Evolutionary conservation across 345 rosid genomes (phyloP), one percentile per base, ranked within the genome.

Genomic region (Nasturtium officinale): DNA sequence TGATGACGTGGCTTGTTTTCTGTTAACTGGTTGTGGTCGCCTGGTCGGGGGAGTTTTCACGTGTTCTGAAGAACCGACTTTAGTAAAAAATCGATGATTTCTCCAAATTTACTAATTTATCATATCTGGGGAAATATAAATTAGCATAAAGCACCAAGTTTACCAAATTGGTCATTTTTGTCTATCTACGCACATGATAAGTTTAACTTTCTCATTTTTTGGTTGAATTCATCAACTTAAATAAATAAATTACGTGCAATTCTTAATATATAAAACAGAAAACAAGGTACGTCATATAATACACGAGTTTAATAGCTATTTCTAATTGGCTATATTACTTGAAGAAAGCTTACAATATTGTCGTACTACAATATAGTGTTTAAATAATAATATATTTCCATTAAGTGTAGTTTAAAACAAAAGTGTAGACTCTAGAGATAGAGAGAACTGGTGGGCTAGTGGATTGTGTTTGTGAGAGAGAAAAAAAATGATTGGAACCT

Each of bases 21-120:
- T 33, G 53, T 58, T 59, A 68, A 75, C 57, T 29, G 65, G 73
- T 56, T 76, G 78, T 52, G 74, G 77, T 77, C 76, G 67, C 18
- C 67, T 65, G 80, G 77, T 77, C 80, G 76, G 80, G 66, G 25
- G 17, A 56, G 65, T 64, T 45, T 75, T 85, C 95, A 83, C 88
- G 85, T 82, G 96, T 57, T 54, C 73, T 81, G 8, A 57, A 50
- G 58, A 64, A 32, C 62, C 59, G 70, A 53, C 79, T 61, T 53
- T 50, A 51, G 56, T 23, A 11, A 51, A 23, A 11, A 45, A 45
- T 45, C 3, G 6, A 43, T 43, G 47, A 6, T 45, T 38, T 23
- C 21, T 23, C 21, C 43, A 10, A 18, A 58, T 58, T 56, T 38
- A 25, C 52, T 69, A 30, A 43, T 76, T 70, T 55, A 11, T 43